Percentiles rank a stretch among this genome's conserved stretches.
phyloP scores from a whole-genome alignment of 2,329 filamentous ascomycete genomes.

The Alternaria postmessia region DNA sequence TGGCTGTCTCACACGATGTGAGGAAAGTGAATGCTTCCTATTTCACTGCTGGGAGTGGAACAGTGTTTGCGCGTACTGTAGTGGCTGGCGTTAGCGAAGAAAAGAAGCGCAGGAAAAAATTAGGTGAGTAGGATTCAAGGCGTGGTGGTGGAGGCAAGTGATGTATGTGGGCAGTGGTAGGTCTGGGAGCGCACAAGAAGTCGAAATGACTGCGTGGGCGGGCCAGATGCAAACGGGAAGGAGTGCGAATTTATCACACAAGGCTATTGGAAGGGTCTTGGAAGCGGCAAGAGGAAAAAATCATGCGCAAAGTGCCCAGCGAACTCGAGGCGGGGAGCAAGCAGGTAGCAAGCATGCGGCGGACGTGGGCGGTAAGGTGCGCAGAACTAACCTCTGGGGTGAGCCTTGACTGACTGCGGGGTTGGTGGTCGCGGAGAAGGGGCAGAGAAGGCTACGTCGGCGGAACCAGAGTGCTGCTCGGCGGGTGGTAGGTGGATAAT shows the following conservation, averaged over 20 bases:
- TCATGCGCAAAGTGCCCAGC: constrained; percentile 16
- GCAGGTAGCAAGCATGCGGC: constrained; percentile 22
- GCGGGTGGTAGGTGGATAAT: constrained; percentile 15
- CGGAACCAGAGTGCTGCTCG: constrained; percentile 15
- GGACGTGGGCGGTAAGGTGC: constrained; percentile 20
- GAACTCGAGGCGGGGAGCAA: constrained; percentile 22
- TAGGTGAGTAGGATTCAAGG: neutral
- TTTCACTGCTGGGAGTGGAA: constrained; percentile 14
- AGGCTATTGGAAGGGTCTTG: constrained; percentile 1
- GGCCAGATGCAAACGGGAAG: constrained; percentile 3
- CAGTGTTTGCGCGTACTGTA: constrained; percentile 21
- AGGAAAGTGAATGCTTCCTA: constrained; percentile 16
- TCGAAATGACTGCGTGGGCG: constrained; percentile 9
- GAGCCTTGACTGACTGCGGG: constrained; percentile 20
- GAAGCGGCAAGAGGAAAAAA: constrained; percentile 11
- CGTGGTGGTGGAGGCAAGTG: constrained; percentile 8
- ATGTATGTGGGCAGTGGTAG: constrained; percentile 1
- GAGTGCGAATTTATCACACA: constrained; percentile 7
- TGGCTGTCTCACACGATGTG: constrained; percentile 11
- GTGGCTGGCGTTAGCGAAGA: constrained; percentile 24
- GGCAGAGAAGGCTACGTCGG: constrained; percentile 17
- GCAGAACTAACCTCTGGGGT: constrained; percentile 39
- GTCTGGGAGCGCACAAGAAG: constrained; percentile 7
- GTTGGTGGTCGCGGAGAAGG: constrained; percentile 11
- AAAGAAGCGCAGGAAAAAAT: neutral